Conservation (phyloP, 768 basidiomycete genomes). For the Melanogaster broomeanus region DNA sequence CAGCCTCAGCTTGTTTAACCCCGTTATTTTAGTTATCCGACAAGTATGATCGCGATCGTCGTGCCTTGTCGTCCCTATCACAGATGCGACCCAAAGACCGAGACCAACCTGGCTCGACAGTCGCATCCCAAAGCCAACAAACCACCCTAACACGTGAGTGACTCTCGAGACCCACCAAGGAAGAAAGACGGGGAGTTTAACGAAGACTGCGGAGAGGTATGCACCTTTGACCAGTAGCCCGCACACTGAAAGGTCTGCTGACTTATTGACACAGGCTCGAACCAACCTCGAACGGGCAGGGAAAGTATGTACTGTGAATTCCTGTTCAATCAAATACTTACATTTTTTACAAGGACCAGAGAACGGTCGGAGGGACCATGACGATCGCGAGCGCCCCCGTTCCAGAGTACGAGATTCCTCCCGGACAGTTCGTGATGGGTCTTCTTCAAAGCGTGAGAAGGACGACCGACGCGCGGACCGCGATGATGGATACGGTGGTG, state of each 20-base stretch:
- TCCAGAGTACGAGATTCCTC: slow-evolving; percentile 68
- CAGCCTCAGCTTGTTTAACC: slow-evolving; percentile 2
- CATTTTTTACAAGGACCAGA: slow-evolving; percentile 47
- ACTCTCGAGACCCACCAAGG: slow-evolving; percentile 60
- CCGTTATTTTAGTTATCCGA: slow-evolving; percentile 67
- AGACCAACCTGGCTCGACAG: slow-evolving; percentile 48
- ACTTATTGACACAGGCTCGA: slow-evolving; percentile 38
- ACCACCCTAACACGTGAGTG: slow-evolving; percentile 51
- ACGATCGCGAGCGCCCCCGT: slow-evolving; percentile 65
- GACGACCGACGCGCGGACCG: slow-evolving; percentile 39
- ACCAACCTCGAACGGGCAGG: slow-evolving; percentile 50
- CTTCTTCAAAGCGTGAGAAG: slow-evolving; percentile 51
- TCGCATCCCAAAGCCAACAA: slow-evolving; percentile 35
- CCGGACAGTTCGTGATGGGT: slow-evolving; percentile 57
- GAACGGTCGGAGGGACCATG: slow-evolving; percentile 53
- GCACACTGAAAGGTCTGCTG: not conserved
- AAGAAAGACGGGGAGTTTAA: slow-evolving; percentile 73
- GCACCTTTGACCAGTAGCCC: slow-evolving; percentile 18
- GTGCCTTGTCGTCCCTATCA: slow-evolving; percentile 51
- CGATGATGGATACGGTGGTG: slow-evolving; percentile 22
- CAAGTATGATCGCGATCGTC: slow-evolving; percentile 83
- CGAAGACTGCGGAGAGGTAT: slow-evolving; percentile 85
- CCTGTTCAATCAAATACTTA: slow-evolving; percentile 2
- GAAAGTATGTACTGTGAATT: slow-evolving; percentile 50
- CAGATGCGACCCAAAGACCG: slow-evolving; percentile 64